Conservation (phyloP, 352 stramenopile species). For the Phytophthora syringae region DNA sequence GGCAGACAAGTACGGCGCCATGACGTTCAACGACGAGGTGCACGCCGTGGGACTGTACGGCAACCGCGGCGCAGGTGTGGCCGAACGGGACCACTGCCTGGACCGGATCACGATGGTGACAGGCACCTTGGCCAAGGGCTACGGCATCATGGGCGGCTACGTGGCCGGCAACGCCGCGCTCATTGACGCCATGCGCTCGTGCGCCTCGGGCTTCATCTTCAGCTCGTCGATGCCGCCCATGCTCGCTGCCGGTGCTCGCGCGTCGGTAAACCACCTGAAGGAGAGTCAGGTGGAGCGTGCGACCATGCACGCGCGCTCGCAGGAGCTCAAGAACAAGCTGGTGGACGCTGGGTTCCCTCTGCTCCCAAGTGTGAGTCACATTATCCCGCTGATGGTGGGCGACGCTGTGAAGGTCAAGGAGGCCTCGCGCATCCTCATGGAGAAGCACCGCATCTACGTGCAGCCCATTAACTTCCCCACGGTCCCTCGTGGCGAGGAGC, state of each 20-base stretch:
- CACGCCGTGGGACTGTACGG: slow-evolving; percentile 91
- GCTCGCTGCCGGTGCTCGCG: slow-evolving; percentile 80
- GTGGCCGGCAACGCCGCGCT: slow-evolving; percentile 84
- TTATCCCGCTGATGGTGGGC: slow-evolving; percentile 90
- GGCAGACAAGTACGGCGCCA: slow-evolving; percentile 91
- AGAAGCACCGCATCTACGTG: slow-evolving; percentile 92
- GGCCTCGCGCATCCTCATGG: slow-evolving; percentile 89
- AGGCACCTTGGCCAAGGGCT: slow-evolving; percentile 91
- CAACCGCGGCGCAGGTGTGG: slow-evolving; percentile 84
- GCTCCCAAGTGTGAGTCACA: slow-evolving; percentile 88
- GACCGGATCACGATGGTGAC: slow-evolving; percentile 92
- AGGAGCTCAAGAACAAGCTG: slow-evolving; percentile 85
- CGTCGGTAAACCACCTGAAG: slow-evolving; percentile 86
- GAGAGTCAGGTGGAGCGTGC: slow-evolving; percentile 83
- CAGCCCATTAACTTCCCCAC: slow-evolving; percentile 94
- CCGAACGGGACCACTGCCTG: slow-evolving; percentile 87
- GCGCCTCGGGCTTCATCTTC: slow-evolving; percentile 91
- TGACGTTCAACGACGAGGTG: slow-evolving; percentile 93
- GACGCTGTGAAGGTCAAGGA: slow-evolving; percentile 91
- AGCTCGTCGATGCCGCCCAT: slow-evolving; percentile 91
- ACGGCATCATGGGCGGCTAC: slow-evolving; percentile 93
- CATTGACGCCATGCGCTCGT: slow-evolving; percentile 90
- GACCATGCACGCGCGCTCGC: slow-evolving; percentile 85
- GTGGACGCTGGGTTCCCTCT: slow-evolving; percentile 87
- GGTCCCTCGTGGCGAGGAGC: slow-evolving; percentile 89